phyloP scores from a whole-genome alignment of 164 flowering plant species.

The Nymphaea colorata region DNA sequence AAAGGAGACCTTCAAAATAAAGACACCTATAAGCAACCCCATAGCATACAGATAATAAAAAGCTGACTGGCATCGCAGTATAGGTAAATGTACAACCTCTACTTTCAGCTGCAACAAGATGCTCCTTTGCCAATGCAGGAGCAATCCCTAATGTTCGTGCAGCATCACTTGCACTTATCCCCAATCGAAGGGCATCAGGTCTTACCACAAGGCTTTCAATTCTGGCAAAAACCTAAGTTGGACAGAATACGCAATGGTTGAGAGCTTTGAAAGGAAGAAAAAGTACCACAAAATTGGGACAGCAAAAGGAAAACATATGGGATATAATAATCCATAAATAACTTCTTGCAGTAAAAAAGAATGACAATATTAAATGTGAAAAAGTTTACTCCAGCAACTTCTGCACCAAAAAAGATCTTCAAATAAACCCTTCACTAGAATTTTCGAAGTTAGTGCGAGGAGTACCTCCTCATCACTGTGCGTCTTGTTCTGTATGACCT shows the following conservation, averaged over 20 bases:
- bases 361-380: neutral
- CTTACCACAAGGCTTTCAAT: constrained; percentile 50
- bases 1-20: constrained; percentile 56
- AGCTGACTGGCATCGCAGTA: neutral
- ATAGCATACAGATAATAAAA: neutral
- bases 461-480: constrained; percentile 93
- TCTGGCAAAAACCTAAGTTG: constrained; percentile 52
- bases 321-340: neutral
- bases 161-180: constrained; percentile 90
- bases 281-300: too few species aligned
- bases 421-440: neutral
- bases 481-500: constrained; percentile 88
- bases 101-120: constrained; percentile 84
- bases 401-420: neutral
- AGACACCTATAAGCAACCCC: neutral
- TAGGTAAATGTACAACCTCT: constrained; percentile 35
- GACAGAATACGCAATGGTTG: neutral
- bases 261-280: too few species aligned
- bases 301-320: too few species aligned
- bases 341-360: neutral
- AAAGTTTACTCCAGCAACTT: neutral
- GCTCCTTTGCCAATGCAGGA: constrained; percentile 96
- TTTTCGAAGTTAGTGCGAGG: neutral
- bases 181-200: constrained; percentile 60
- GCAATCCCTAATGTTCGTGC: constrained; percentile 88